Base-by-base conservation (phyloP, 2,329 filamentous ascomycete species). In the Alternaria sp. region DNA sequence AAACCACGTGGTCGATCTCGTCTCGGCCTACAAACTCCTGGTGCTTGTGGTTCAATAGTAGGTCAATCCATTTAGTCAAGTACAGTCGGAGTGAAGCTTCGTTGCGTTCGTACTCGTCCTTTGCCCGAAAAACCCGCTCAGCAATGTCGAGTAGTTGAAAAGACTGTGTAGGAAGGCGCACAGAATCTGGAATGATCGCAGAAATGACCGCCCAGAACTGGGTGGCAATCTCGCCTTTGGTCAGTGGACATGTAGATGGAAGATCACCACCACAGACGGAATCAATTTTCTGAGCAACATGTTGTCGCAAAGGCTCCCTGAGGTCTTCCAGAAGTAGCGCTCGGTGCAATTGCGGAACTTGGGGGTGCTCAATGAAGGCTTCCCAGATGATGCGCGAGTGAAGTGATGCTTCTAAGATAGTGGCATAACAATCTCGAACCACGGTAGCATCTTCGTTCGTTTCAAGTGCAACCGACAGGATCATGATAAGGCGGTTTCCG, bases 111-210 rank as follows among this genome's bases (percentile, higher is more conserved):
- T 71, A 65, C 54, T 76, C 76, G 44, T 79, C 77, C 40, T 78
- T 65, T 28, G 66, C 66, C 12, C 76, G 72, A 57, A 80, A 79
- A 1, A 78, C 69, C 51, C 74, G 69, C 32, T 77, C 74, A 4
- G 78, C 75, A 16, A 80, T 69, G 7, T 71, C 64, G 25, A 80
- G 78, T 9, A 80, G 59, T 54, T 80, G 69, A n/a, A 67, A 63
- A 7, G 75, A 75, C 27, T 74, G 69, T 14, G 59, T 48, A 11
- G 71, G 55, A 40, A 70, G 60, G 14, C 62, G 58, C n/a, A 71
- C 59, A n/a, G 70, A 64, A 11, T 68, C 60, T 4, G 75, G 73
- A 14, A 81, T 50, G 11, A 80, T 69, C 2, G 54, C 50, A 7
- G 71, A 77, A 28, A 80, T 70, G 32, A 72, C 62, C 1, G 38